Evolutionary conservation across 345 rosid genomes (phyloP), one percentile per base, ranked within the genome.

Genomic region (Rhizophora mangle): DNA sequence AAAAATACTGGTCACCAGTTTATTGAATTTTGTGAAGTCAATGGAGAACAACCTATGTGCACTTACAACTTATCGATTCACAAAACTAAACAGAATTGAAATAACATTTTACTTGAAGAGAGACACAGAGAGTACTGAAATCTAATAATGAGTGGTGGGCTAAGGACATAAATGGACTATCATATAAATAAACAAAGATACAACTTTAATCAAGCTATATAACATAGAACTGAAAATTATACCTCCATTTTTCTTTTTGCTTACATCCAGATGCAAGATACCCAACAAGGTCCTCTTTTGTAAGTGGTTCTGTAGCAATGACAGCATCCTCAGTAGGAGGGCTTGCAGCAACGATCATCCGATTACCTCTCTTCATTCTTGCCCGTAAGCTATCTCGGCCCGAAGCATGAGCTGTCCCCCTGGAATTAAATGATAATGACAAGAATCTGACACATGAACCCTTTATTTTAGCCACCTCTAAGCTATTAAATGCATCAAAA

Each of bases 251-350:
- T 46, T 95, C 99, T 82, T 90, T 92, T 3, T 94, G 62, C 82
- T 95, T 95, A 85, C 99, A 95, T 31, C 99, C 99, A 63, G 99
- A 92, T 67, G 90, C 97, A 79, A 95, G 97, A 75, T 92, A 92
- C 32, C 74, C 84, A 6, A 95, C 82, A 63, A 95, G 96, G 85
- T 95, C 98, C 81, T 90, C 97, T 69, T 85, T 90, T 1, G 93
- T 92, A 46, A 95, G 80, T n/a, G 99, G 99, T 65, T 89, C 96
- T 2, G 89, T 64, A 20, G 79, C 84, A 73, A 89, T 76, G 13
- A 79, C 87, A 43, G 89, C 90, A 64, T 92, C 97, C 67, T 92
- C 99, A 2, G 89, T 92, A 1, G 98, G 98, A 78, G 97, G 96
- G 62, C 99, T 95, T 5, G 97, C 96, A 47, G 92, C 93, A 76